Evolutionary conservation across 2,329 filamentous ascomycete species (phyloP), one percentile per base, ranked within the genome.

Genomic region (Diaporthe sp.): DNA sequence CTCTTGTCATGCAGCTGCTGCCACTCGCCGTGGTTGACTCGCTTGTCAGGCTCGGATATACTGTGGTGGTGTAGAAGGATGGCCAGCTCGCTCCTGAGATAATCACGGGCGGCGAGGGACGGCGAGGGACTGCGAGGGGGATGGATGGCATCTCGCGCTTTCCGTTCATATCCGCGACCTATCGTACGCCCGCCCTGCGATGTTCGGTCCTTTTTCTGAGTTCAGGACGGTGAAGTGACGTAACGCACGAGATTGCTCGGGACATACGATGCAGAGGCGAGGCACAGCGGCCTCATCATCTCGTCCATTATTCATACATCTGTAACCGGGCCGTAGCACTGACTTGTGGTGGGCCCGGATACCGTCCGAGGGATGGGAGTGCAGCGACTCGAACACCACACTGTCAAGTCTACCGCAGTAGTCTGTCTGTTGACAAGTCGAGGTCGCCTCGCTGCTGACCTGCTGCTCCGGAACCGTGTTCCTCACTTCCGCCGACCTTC

Each of bases 311-410:
- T 72, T 67, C 68, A 65, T 28, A 62, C 68, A 60, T 68, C 60
- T 75, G 60, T 58, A 72, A 75, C 67, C 49, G 58, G 67, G 53
- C 42, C 44, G 67, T 28, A 60, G 31, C 72, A 58, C 31, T 74
- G 58, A 71, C 75, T 65, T 67, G 42, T 44, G 37, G 39, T 31
- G n/a, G 71, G 19, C 31, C 57, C 75, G 75, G 75, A 42, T 62
- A 75, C 53, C 67, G 75, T 76, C 75, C 75, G 75, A 72, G 39
- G 19, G 67, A 71, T 61, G 58, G 25, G 67, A 51, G 58, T 76
- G 42, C 58, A 53, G 67, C 75, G 60, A 68, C 53, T 72, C 58
- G n/a, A 75, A 70, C 46, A 73, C 71, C 71, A 73, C 71, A 73
- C 58, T 73, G 71, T 73, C 51, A 39, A 71, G 42, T 44, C 39